Evolutionary conservation across 495 filamentous ascomycete species (phyloP).

Genomic region (Penicillium bovifimosum): DNA sequence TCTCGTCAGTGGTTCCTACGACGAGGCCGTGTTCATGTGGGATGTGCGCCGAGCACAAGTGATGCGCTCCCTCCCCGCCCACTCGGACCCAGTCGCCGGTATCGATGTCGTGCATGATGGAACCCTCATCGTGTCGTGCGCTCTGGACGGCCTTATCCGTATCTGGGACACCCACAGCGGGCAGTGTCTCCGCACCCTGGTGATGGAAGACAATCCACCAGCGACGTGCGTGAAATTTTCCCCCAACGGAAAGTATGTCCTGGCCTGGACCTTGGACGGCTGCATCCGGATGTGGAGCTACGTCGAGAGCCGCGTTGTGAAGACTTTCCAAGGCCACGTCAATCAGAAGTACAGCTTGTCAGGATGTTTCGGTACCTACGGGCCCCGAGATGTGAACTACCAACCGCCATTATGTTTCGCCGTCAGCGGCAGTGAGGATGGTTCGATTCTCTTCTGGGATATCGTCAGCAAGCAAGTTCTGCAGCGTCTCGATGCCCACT

Average conservation of each 20-base stretch:
- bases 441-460: constrained; percentile 82
- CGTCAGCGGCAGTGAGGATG: constrained; percentile 82
- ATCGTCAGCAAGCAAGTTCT: constrained; percentile 76
- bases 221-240: constrained; percentile 88
- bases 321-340: constrained; percentile 92
- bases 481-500: constrained; percentile 65
- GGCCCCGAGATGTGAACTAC: constrained; percentile 36
- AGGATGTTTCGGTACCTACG: constrained; percentile 71
- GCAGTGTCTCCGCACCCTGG: constrained; percentile 88
- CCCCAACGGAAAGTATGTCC: constrained; percentile 86
- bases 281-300: constrained; percentile 94
- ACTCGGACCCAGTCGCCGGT: constrained; percentile 88
- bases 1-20: constrained; percentile 88
- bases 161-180: constrained; percentile 96
- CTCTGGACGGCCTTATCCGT: constrained; percentile 81
- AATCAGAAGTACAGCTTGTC: constrained; percentile 79
- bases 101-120: constrained; percentile 92
- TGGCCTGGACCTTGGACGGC: constrained; percentile 87
- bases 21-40: constrained; percentile 96
- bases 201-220: constrained; percentile 92
- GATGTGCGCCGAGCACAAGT: constrained; percentile 77
- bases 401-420: constrained; percentile 46
- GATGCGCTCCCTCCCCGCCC: constrained; percentile 88
- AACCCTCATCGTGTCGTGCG: constrained; percentile 83
- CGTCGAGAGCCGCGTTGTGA: constrained; percentile 77